Base-by-base conservation (phyloP, 495 filamentous ascomycete genomes). In the Talaromyces stipitatus region DNA sequence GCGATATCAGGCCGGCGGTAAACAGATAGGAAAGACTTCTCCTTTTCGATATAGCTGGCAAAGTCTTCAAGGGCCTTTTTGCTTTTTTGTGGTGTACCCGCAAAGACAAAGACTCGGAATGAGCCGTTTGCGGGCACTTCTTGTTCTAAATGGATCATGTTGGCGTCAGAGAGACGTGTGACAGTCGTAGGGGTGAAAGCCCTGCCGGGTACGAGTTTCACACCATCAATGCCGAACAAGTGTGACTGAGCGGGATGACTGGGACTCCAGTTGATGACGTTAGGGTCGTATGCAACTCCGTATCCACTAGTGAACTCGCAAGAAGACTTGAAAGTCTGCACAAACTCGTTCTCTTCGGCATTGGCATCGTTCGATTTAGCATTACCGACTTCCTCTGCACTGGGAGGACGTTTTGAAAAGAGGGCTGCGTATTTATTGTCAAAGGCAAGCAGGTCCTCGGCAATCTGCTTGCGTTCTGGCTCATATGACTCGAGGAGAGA, bases 121-220 rank as follows among this genome's bases (percentile, higher is more conserved):
- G 90, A 84, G 55, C 91, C 90, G 70, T 95, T 95, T 52, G 89
- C 76, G 0, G 91, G 91, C 51, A 95, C 78, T 58, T 92, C 89
- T 69, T 96, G 90, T 71, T 95, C 91, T 36, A 95, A 73, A 61
- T 94, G 87, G 12, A 92, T 89, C 23, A 87, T 80, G 73, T 94
- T 95, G 64, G 89, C 84, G 65, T 96, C 91, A 3, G 85, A 83
- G 26, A 95, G 85, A 30, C 91, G 81, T 26, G 89, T 95, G 32
- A 95, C 91, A 55, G 84, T 86, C 4, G 85, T 78, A 20, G 88
- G 88, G 20, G 77, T 83, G 67, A 95, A 78, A 23, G 90, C 81
- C 14, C 87, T 83, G 53, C 90, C 90, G 3, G 85, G 74, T 4
- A 77, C 78, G 54, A 91, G 71, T 43, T 78, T 84, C 38, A 79